Evolutionary conservation across 768 basidiomycete species (phyloP), one percentile per base, ranked within the genome.

Genomic region (Tylopilus rubrobrunneus): DNA sequence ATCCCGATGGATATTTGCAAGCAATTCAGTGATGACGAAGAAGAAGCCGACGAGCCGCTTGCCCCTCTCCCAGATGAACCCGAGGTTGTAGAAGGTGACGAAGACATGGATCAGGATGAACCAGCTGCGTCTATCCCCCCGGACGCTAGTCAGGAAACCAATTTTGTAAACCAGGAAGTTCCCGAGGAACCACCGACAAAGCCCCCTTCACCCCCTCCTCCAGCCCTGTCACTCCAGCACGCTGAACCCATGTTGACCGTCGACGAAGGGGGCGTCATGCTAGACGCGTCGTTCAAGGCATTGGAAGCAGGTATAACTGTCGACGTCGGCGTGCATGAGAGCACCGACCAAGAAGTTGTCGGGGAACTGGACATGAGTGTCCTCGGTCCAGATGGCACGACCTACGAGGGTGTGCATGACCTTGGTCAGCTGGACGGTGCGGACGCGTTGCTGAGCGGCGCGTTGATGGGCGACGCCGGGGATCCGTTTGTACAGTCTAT

Each of bases 11-110:
- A 44, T 45, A 42, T 49, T 34, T 56, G 49, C 56, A 66, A 93
- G 90, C 87, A 91, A 78, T 93, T 92, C 62, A 90, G 87, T 63
- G 90, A 92, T 63, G 88, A 92, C 54, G 91, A 92, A 63, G 87
- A 81, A 48, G 86, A 84, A 57, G 81, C 74, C 0, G 88, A 92
- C 60, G 87, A 89, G 62, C 89, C 89, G 14, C 76, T 92, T 25
- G 90, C 83, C 1, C 90, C 90, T 17, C 74, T 92, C 41, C 90
- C 88, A 5, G 80, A 82, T 52, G 89, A 91, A 59, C 81, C 84
- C 25, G 89, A 92, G 66, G 81, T 81, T 8, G 83, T 81, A 1
- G 90, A 91, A 33, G 81, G 76, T n/a, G 80, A 84, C 53, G 88
- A 89, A 45, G 89, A 91, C 51, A 77, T 85, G 67, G 86, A 88